Evolutionary conservation across 345 rosid species (phyloP).

Genomic region (Linum trigynum): DNA sequence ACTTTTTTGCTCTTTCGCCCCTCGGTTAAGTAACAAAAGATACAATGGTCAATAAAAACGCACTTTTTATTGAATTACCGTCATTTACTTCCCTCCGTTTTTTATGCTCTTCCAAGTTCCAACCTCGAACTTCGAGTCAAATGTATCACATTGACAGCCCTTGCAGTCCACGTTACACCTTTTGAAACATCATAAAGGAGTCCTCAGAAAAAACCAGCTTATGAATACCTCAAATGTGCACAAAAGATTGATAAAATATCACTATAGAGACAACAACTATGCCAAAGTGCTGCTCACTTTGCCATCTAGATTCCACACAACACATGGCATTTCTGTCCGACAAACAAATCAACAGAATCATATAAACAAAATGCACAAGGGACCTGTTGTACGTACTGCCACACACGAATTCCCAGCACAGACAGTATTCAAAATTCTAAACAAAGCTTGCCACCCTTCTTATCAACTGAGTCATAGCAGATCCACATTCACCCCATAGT

Average conservation of each 20-base stretch:
- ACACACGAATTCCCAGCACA: background rate
- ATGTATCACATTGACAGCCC: background rate
- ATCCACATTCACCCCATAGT: background rate
- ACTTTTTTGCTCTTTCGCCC: background rate
- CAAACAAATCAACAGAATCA: background rate
- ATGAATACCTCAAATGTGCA: background rate
- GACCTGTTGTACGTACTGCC: background rate
- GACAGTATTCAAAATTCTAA: background rate
- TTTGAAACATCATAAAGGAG: no score
- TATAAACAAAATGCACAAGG: background rate
- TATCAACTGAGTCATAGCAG: background rate
- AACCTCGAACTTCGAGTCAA: background rate
- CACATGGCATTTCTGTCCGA: background rate
- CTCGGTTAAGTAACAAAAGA: background rate
- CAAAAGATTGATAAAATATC: background rate
- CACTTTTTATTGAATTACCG: constrained; percentile 17
- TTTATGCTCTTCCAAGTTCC: no score
- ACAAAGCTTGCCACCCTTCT: background rate
- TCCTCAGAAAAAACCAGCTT: background rate
- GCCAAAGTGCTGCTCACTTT: no score
- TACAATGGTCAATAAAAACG: background rate
- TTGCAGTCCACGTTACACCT: background rate
- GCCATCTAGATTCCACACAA: background rate
- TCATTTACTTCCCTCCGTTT: background rate
- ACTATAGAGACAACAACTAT: background rate